A percentile compares a stretch with the other conserved stretches of the same genome.
Conservation (phyloP, 257 asterid genomes). For the Jacaranda mimosifolia region DNA sequence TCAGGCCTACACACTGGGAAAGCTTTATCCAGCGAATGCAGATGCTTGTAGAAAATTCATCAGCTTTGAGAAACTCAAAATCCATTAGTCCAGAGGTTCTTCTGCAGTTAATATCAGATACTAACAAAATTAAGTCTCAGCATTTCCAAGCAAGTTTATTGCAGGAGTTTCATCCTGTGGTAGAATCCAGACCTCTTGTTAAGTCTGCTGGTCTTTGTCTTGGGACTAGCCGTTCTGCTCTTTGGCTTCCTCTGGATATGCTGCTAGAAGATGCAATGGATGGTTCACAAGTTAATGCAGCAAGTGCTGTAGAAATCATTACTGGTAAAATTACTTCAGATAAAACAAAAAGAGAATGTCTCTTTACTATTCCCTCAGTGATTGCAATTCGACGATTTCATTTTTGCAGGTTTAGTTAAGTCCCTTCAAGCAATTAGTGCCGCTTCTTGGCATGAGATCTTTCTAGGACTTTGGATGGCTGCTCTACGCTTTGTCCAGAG, state of each 20-base stretch:
- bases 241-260: slow-evolving; percentile 96
- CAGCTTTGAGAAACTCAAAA: slow-evolving; percentile 67
- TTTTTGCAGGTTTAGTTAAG: slow-evolving; percentile 79
- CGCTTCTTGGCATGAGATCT: slow-evolving; percentile 87
- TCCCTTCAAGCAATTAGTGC: slow-evolving; percentile 87
- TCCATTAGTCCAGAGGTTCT: slow-evolving; percentile 52
- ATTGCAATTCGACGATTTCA: slow-evolving; percentile 27
- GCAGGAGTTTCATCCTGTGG: slow-evolving; percentile 50
- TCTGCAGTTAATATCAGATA: slow-evolving; percentile 57
- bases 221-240: slow-evolving; percentile 78
- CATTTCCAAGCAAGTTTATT: slow-evolving; percentile 51
- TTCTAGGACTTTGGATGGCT: slow-evolving; percentile 98
- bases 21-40: slow-evolving; percentile 64
- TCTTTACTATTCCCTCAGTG: slow-evolving; percentile 20
- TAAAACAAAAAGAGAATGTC: neutral
- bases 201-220: slow-evolving; percentile 70
- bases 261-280: slow-evolving; percentile 96
- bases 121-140: slow-evolving; percentile 39
- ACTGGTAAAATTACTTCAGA: slow-evolving; percentile 60
- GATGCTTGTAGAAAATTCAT: slow-evolving; percentile 72
- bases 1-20: slow-evolving; percentile 78
- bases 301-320: slow-evolving; percentile 88
- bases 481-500: slow-evolving; percentile 95
- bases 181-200: slow-evolving; percentile 62
- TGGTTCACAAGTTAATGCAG: slow-evolving; percentile 85